Evolutionary conservation across 306 rosid genomes (phyloP), one percentile per base, ranked within the genome.

Genomic region (Rosa lucieae): DNA sequence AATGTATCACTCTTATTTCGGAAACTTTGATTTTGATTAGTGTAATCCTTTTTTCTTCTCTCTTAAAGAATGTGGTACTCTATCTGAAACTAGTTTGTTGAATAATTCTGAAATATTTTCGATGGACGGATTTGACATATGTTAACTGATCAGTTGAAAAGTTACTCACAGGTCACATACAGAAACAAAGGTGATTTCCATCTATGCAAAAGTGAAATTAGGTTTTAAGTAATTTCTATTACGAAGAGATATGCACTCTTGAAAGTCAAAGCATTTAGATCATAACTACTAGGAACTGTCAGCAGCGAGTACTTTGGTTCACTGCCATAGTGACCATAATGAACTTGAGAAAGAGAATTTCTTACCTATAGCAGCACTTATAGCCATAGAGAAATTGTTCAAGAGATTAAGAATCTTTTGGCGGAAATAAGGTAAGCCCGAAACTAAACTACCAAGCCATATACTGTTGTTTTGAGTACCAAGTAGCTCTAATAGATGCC

Each of bases 151-250:
- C 23, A 15, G 26, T 67, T 39, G 71, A 37, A 37, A 67, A 1
- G 1, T 9, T 20, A 43, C 35, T 43, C 18, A 42, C 14, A 68
- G 73, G 4, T n/a, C 52, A 20, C 52, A 68, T 20, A 68, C 8
- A 42, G n/a, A 37, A 42, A 8, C 4, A 2, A 7, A 17, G 13
- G 71, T 6, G 14, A 15, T 26, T 67, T 37, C 26, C 26, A 66
- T 66, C 20, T 66, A 40, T 67, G 72, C 72, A 67, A 3, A 39
- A 67, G 72, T 40, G 72, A 67, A 67, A 1, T 67, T 67, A 7
- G 23, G 9, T 12, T 67, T 32, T 17, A 14, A 52, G 58, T 14
- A 63, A 32, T 63, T 63, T 10, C 66, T 26, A 59, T 10, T 10
- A 59, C 59, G 5, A 26, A 59, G 66, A 59, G 40, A 10, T 62